Evolutionary conservation across 2,329 filamentous ascomycete species (phyloP), one percentile per base, ranked within the genome.

Genomic region (Pestalotiopsis sp.): DNA sequence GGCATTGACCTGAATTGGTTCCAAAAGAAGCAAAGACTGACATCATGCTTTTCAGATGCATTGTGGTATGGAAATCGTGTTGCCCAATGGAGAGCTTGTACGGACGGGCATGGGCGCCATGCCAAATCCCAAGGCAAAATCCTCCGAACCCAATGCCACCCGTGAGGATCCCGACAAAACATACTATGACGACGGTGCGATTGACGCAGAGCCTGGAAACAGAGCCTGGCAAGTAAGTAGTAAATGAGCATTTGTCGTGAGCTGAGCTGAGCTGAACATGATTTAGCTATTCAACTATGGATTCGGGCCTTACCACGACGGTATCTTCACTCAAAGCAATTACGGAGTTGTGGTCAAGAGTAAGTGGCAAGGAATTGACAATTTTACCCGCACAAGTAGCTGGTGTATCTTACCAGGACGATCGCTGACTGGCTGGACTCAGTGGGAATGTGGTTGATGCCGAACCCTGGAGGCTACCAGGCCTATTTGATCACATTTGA

Each of bases 381-480:
- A 7, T 11, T 62, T 1, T 41, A n/a, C 14, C 45, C 11, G n/a
- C 5, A 5, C 14, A 0, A 4, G 45, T 4, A 4, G 17, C 20
- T 49, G 3, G 2, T 17, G 1, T 2, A 13, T n/a, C 20, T 17
- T 27, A 27, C 13, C 17, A 27, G 27, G 17, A 14, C 12, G 57
- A 23, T 11, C 4, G 20, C 27, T 62, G 9, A 62, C 36, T 17
- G 5, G 14, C 12, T 11, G 2, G 3, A 23, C 17, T 12, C 59
- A 62, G 59, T 87, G 79, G 85, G 85, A 0, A 81, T 87, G 72
- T 76, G 77, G 77, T 78, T 89, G 49, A 87, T 88, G 86, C 83
- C 83, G 0, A 85, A 86, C 59, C 84, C 84, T 0, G 84, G 81
- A 11, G 84, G 83, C 1, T 83, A 84, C 69, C 83, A 86, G 63